Base-by-base conservation (phyloP, 495 filamentous ascomycete genomes). In the Penicillium malachiteum region DNA sequence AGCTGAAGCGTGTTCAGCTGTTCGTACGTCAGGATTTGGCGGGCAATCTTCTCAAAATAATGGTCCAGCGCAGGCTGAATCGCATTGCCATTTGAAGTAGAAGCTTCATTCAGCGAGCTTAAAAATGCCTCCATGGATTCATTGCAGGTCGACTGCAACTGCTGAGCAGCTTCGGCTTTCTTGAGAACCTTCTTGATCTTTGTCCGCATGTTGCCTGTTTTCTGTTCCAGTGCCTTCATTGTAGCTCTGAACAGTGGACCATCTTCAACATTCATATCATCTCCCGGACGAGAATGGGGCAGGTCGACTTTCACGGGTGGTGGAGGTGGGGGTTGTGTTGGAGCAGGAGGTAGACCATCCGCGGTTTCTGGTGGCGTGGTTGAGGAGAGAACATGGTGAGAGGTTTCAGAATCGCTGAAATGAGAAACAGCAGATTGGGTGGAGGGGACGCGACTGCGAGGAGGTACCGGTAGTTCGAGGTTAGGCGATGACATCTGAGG, bases 151-250 rank as follows among this genome's bases (percentile, higher is more conserved):
- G 74, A 71, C 70, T 97, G 95, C 1, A 93, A 87, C 56, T 83
- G 75, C 55, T 92, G 83, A 3, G 90, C 91, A 11, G 89, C 85
- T 62, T 97, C 94, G 31, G 93, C 95, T 58, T 87, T 89, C 60
- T 91, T 93, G 41, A 97, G 75, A 10, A 99, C 86, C 59, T 96
- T 96, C 71, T 99, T 99, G 83, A 97, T 97, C 62, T 91, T 88
- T 26, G 81, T 73, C 37, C 91, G 84, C 85, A 98, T 91, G 63
- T 87, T 95, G n/a, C 91, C 90, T 0, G 93, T 98, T 78, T 96
- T 97, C 62, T 93, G 91, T 67, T 99, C 94, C 34, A 97, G 73
- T 1, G 92, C 87, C 67, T 97, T 97, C 82, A 99, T 96, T 1
- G 93, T 97, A 9, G 94, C 94, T 55, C 94, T 84, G 72, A 99